Conservation (phyloP, 192 early-diverging fungal species). For the Backusella sp. region DNA sequence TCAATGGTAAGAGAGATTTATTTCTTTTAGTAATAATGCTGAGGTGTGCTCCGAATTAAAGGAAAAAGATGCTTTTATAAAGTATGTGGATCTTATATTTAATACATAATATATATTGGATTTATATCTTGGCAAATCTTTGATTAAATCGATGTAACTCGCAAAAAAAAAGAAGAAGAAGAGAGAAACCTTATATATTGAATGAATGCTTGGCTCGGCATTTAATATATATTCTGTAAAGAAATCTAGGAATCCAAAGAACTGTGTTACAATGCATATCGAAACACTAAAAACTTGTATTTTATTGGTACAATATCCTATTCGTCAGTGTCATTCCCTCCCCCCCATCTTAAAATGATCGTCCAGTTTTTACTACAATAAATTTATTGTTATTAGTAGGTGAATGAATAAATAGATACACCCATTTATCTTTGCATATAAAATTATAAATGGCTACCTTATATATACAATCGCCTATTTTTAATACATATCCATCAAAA, state of each 20-base stretch:
- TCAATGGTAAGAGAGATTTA: neutral
- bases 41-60: neutral
- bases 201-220: neutral
- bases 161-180: neutral
- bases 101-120: neutral
- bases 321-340: neutral
- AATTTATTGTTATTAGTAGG: neutral
- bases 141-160: neutral
- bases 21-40: neutral
- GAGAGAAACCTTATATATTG: neutral
- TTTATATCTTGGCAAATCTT: neutral
- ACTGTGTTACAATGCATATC: slow-evolving; percentile 1
- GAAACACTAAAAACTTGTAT: neutral
- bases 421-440: neutral
- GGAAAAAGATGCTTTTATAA: neutral
- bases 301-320: neutral
- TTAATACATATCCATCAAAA: neutral
- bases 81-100: neutral
- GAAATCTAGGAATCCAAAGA: slow-evolving; percentile 1
- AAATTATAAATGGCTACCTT: neutral
- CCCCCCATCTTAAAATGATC: neutral
- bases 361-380: neutral
- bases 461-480: neutral
- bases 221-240: slow-evolving; percentile 8
- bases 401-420: neutral